These are phyloP conservation scores for Mortierella sp. DNA, from an alignment of 371 early-diverging fungal genomes.

Conservation along the genomic window DNA sequence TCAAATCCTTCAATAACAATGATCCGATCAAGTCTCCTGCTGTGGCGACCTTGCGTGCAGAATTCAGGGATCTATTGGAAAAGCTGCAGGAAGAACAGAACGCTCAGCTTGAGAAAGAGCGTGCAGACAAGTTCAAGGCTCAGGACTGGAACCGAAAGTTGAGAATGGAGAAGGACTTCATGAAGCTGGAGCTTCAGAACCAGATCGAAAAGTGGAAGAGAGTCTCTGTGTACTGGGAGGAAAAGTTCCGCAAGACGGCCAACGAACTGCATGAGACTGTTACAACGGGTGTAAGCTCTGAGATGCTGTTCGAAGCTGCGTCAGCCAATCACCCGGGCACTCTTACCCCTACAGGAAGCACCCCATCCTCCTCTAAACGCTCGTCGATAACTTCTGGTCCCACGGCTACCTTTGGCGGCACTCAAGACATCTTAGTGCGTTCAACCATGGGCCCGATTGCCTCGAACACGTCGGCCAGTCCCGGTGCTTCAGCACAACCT, in stretches of 20 bases:
- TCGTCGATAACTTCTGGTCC: conserved; percentile 24
- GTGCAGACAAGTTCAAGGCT: conserved; percentile 42
- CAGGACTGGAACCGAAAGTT: conserved; percentile 55
- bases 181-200: conserved; percentile 52
- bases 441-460: background rate
- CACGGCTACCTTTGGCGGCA: background rate
- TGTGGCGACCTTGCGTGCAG: conserved; percentile 43
- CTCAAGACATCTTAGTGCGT: conserved; percentile 9
- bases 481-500: background rate
- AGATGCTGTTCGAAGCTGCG: conserved; percentile 36
- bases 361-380: conserved; percentile 21
- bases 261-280: conserved; percentile 51
- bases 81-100: conserved; percentile 53
- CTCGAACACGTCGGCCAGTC: background rate
- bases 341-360: background rate
- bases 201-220: conserved; percentile 51
- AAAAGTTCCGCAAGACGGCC: conserved; percentile 50
- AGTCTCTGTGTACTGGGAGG: conserved; percentile 53
- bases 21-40: conserved; percentile 52
- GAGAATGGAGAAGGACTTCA: conserved; percentile 54
- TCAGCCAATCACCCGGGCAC: background rate
- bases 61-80: conserved; percentile 46
- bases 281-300: conserved; percentile 27
- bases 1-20: conserved; percentile 54
- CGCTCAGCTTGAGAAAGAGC: conserved; percentile 42